Percentiles rank a stretch among this genome's conserved stretches.
phyloP scores from a whole-genome alignment of 1,284 basidiomycete genomes.

The Vanrija humicola region DNA sequence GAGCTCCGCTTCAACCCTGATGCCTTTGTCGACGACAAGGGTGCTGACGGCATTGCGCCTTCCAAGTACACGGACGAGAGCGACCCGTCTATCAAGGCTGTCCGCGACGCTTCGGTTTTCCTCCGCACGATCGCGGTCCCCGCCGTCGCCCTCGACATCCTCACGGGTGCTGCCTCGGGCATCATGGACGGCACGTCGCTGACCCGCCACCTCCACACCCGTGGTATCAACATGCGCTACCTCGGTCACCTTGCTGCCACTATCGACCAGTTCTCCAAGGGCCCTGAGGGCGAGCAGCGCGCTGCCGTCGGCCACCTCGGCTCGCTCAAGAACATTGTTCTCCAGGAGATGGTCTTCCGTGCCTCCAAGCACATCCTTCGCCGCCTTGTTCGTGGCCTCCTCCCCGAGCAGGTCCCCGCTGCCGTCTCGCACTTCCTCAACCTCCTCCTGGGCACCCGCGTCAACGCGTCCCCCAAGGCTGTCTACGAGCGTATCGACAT shows the following conservation, averaged over 20 bases:
- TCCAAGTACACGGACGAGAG: constrained; percentile 50
- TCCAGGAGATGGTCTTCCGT: constrained; percentile 58
- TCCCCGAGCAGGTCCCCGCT: constrained; percentile 46
- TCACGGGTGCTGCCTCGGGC: constrained; percentile 50
- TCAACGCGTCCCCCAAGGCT: constrained; percentile 50
- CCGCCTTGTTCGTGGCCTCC: constrained; percentile 43
- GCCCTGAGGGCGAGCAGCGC: constrained; percentile 29
- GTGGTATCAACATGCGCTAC: constrained; percentile 60
- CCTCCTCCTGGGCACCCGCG: constrained; percentile 54
- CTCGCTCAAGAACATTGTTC: constrained; percentile 46
- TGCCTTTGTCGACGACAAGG: constrained; percentile 53
- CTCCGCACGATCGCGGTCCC: constrained; percentile 53
- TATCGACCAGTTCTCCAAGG: constrained; percentile 47
- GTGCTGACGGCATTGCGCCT: constrained; percentile 18
- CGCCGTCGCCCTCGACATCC: constrained; percentile 52
- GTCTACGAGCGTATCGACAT: constrained; percentile 44
- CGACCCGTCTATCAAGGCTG: constrained; percentile 53
- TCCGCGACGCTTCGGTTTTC: constrained; percentile 54
- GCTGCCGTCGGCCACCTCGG: constrained; percentile 37
- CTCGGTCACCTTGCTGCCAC: constrained; percentile 52
- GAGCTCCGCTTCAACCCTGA: constrained; percentile 57
- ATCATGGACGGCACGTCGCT: constrained; percentile 54
- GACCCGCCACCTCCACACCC: constrained; percentile 53
- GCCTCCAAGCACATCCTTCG: constrained; percentile 56
- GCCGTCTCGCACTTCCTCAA: constrained; percentile 58